Percentiles rank a stretch among this genome's conserved stretches.
Conservation (phyloP, 2,329 filamentous ascomycete genomes). For the Emmonsiellopsis sp. region DNA sequence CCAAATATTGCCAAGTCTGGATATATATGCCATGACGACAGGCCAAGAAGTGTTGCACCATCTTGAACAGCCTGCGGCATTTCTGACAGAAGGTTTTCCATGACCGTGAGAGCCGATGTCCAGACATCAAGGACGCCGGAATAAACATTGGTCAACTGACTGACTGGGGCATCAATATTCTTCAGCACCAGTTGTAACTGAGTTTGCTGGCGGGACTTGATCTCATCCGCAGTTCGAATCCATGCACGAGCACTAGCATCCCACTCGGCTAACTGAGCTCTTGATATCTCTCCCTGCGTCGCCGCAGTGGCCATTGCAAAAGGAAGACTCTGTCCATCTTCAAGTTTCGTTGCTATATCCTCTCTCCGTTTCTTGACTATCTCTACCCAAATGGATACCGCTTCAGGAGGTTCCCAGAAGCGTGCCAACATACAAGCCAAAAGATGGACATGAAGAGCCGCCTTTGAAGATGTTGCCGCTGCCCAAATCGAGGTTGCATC, state of each 20-base stretch:
- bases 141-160: neutral
- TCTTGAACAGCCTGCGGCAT: conserved; percentile 17
- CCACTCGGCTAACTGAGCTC: conserved; percentile 25
- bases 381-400: conserved; percentile 26
- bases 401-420: conserved; percentile 17
- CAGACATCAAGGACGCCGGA: conserved; percentile 15
- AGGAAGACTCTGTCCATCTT: neutral
- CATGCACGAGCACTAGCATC: conserved; percentile 32
- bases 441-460: conserved; percentile 24
- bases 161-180: neutral
- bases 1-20: conserved; percentile 48
- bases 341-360: neutral
- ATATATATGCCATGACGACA: conserved; percentile 30
- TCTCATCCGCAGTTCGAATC: conserved; percentile 24
- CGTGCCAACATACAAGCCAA: conserved; percentile 26
- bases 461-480: conserved; percentile 18
- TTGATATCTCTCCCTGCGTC: conserved; percentile 10
- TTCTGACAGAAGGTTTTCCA: conserved; percentile 22
- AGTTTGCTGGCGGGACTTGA: conserved; percentile 6
- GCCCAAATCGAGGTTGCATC: conserved; percentile 17
- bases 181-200: neutral
- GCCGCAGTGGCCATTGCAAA: neutral
- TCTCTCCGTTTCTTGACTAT: conserved; percentile 12
- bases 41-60: conserved; percentile 20
- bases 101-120: conserved; percentile 16